Conservation (phyloP, 1,284 basidiomycete genomes). For the Naganishia sp. region DNA sequence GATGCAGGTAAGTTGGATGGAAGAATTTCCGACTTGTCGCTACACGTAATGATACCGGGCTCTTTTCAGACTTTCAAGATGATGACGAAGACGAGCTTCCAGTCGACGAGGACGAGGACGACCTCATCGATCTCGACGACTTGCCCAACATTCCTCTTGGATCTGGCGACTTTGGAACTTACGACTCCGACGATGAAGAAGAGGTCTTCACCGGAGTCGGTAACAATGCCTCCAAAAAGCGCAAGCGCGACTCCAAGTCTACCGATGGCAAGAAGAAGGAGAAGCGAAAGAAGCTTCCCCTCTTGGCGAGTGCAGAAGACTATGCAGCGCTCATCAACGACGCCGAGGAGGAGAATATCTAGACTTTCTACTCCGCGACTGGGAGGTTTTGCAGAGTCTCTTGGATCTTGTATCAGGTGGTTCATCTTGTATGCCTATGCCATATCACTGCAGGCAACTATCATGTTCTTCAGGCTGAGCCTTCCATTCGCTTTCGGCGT, state of each 20-base stretch:
- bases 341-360: slow-evolving; percentile 69
- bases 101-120: slow-evolving; percentile 54
- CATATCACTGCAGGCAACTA: not conserved
- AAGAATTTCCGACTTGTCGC: not conserved
- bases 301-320: slow-evolving; percentile 92
- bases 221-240: slow-evolving; percentile 36
- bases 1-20: slow-evolving; percentile 37
- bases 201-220: slow-evolving; percentile 61
- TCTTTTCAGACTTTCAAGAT: slow-evolving; percentile 14
- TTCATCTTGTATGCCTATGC: not conserved
- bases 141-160: slow-evolving; percentile 53
- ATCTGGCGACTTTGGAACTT: slow-evolving; percentile 50
- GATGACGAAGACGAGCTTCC: slow-evolving; percentile 35
- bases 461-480: no score
- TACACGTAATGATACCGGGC: not conserved
- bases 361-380: not conserved
- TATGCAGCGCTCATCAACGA: slow-evolving; percentile 91
- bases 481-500: no score
- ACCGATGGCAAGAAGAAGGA: slow-evolving; percentile 54
- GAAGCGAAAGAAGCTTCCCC: slow-evolving; percentile 68
- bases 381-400: no score
- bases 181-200: slow-evolving; percentile 57
- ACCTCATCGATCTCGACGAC: slow-evolving; percentile 51
- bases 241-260: slow-evolving; percentile 60
- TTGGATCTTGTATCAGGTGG: slow-evolving; percentile 7